Percentiles rank a stretch among this genome's conserved stretches.
Conservation (phyloP, 805 yeast genomes). For the Metschnikowia cubensis region DNA sequence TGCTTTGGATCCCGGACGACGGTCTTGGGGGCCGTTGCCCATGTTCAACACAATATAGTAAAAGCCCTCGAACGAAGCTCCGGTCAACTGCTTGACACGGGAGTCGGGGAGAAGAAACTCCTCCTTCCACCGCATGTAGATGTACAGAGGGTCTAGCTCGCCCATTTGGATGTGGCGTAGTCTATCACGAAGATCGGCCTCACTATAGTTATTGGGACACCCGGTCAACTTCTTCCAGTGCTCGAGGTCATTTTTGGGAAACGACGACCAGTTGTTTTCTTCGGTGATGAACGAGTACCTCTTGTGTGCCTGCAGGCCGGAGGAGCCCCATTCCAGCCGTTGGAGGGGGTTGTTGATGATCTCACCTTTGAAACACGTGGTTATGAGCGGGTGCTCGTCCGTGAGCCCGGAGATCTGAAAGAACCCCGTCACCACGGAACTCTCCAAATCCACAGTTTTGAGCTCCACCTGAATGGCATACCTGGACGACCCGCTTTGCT, state of each 20-base stretch:
- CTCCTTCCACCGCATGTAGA: constrained; percentile 96
- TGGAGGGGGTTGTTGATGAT: constrained; percentile 51
- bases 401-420: constrained; percentile 64
- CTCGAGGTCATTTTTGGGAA: constrained; percentile 40
- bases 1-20: constrained; percentile 1
- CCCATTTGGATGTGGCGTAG: constrained; percentile 30
- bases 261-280: constrained; percentile 54
- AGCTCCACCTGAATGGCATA: constrained; percentile 68
- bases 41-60: constrained; percentile 85
- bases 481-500: constrained; percentile 60
- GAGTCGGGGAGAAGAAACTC: constrained; percentile 81
- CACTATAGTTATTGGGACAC: constrained; percentile 46
- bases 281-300: constrained; percentile 54
- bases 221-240: constrained; percentile 49
- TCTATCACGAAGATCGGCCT: constrained; percentile 23
- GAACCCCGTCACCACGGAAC: constrained; percentile 49
- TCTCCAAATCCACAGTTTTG: constrained; percentile 58
- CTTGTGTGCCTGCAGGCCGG: constrained; percentile 11
- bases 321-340: constrained; percentile 22
- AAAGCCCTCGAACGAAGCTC: constrained; percentile 89
- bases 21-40: constrained; percentile 20
- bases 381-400: constrained; percentile 54
- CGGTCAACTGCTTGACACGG: constrained; percentile 52
- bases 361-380: constrained; percentile 72
- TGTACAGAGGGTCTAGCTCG: constrained; percentile 27